These are phyloP conservation scores for Ogataea hybrid DNA, from an alignment of 1,139 yeast species.

Conservation along the genomic window DNA sequence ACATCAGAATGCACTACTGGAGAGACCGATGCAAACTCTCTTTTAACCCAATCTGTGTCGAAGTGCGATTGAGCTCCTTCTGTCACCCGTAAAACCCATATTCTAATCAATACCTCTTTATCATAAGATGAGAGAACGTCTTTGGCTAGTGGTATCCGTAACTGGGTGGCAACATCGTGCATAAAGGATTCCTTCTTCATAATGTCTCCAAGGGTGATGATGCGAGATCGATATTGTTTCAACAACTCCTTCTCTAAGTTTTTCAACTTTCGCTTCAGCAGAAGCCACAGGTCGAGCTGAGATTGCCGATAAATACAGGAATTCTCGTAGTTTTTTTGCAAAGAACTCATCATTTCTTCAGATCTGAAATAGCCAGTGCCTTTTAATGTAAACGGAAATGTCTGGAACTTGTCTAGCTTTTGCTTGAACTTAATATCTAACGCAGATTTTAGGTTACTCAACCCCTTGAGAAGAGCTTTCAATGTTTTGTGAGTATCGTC, in stretches of 20 bases:
- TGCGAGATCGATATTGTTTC: slow-evolving; percentile 39
- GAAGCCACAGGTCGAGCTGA: slow-evolving; percentile 47
- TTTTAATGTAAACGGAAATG: not conserved
- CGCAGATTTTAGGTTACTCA: slow-evolving; percentile 54
- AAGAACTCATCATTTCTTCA: not conserved
- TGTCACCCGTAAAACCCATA: slow-evolving; percentile 23
- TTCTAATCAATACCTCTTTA: slow-evolving; percentile 39
- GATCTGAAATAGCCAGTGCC: not conserved
- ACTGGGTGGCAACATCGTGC: slow-evolving; percentile 46
- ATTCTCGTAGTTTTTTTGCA: slow-evolving; percentile 24
- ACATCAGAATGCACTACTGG: not conserved
- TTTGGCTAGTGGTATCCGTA: slow-evolving; percentile 49
- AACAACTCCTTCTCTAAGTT: slow-evolving; percentile 52
- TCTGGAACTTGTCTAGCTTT: slow-evolving; percentile 18
- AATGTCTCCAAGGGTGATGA: slow-evolving; percentile 52
- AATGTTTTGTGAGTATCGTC: slow-evolving; percentile 44
- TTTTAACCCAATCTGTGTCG: not conserved
- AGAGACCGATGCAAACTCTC: not conserved
- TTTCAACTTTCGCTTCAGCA: slow-evolving; percentile 46
- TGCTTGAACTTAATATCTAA: slow-evolving; percentile 49
- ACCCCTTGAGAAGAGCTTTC: slow-evolving; percentile 54
- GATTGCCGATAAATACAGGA: slow-evolving; percentile 40
- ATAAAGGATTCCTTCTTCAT: slow-evolving; percentile 51
- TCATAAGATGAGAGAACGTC: slow-evolving; percentile 50
- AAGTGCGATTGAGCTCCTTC: slow-evolving; percentile 32